A percentile compares a stretch with the other conserved stretches of the same genome.
phyloP scores from a whole-genome alignment of 257 asterid genomes.

The Buddleja alternifolia region DNA sequence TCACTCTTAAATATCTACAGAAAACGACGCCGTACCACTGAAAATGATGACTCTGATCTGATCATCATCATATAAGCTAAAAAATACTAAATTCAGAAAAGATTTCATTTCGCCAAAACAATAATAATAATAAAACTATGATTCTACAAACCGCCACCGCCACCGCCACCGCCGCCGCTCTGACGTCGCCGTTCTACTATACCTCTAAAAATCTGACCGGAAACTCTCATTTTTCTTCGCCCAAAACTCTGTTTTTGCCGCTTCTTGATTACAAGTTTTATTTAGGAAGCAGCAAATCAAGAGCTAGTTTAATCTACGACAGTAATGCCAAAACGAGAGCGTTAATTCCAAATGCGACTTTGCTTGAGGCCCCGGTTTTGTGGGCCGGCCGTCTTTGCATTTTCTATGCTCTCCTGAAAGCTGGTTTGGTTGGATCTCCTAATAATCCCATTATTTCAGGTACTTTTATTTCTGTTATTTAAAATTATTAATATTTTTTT shows the following conservation, averaged over 20 bases:
- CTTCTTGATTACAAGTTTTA: slow-evolving; percentile 48
- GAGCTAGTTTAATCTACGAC: slow-evolving; percentile 27
- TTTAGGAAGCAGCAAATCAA: slow-evolving; percentile 36
- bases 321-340: slow-evolving; percentile 22
- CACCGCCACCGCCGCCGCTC: slow-evolving; percentile 30
- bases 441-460: slow-evolving; percentile 77
- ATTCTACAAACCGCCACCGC: slow-evolving; percentile 49
- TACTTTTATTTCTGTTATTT: slow-evolving; percentile 3
- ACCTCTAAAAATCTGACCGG: slow-evolving; percentile 42
- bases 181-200: slow-evolving; percentile 28
- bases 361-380: slow-evolving; percentile 75
- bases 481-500: not conserved
- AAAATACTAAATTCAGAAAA: no score
- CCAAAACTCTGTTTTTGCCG: slow-evolving; percentile 58
- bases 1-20: no score
- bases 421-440: slow-evolving; percentile 97
- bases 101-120: no score
- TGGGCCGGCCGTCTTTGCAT: slow-evolving; percentile 96
- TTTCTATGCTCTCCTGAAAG: slow-evolving; percentile 79
- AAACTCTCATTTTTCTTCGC: slow-evolving; percentile 36
- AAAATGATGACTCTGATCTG: no score
- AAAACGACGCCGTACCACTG: no score
- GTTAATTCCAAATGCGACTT: slow-evolving; percentile 44
- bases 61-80: no score
- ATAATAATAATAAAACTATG: no score